Conservation (phyloP, 129 eudicot species). For the Solidago caesia region DNA sequence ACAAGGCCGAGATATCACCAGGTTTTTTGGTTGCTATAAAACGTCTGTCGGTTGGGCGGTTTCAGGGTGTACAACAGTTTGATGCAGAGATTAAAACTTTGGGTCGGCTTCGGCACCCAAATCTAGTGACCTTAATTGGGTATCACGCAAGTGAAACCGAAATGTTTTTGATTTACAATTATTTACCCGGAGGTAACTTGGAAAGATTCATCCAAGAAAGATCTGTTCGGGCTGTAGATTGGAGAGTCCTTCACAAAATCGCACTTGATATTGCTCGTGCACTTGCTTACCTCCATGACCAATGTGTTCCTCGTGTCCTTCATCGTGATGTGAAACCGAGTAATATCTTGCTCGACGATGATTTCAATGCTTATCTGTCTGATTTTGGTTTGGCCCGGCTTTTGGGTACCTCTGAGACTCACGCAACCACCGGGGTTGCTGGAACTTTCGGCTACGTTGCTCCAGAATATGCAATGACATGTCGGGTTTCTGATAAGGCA, state of each 20-base stretch:
- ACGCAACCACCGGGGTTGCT: constrained; percentile 15
- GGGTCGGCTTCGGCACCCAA: constrained; percentile 78
- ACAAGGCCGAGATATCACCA: constrained; percentile 82
- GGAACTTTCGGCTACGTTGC: constrained; percentile 18
- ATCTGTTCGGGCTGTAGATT: constrained; percentile 66
- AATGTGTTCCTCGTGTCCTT: constrained; percentile 88
- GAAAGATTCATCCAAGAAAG: constrained; percentile 89
- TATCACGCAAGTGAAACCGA: constrained; percentile 89
- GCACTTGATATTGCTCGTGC: constrained; percentile 87
- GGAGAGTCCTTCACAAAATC: constrained; percentile 83
- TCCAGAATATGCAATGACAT: constrained; percentile 50
- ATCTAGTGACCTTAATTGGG: constrained; percentile 83
- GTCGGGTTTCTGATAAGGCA: constrained; percentile 93
- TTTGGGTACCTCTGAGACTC: constrained; percentile 10
- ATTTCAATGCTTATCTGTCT: constrained; percentile 71
- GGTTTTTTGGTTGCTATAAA: constrained; percentile 79
- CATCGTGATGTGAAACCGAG: constrained; percentile 96
- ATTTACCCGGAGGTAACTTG: constrained; percentile 78
- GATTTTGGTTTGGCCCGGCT: constrained; percentile 35
- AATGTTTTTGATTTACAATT: constrained; percentile 89
- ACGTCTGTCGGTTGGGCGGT: constrained; percentile 77
- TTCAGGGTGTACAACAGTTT: constrained; percentile 86
- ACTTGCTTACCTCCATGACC: constrained; percentile 85
- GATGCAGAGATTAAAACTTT: constrained; percentile 86
- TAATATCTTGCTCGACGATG: constrained; percentile 77